phyloP scores from a whole-genome alignment of 768 basidiomycete species.

The Lentinula raphanica region DNA sequence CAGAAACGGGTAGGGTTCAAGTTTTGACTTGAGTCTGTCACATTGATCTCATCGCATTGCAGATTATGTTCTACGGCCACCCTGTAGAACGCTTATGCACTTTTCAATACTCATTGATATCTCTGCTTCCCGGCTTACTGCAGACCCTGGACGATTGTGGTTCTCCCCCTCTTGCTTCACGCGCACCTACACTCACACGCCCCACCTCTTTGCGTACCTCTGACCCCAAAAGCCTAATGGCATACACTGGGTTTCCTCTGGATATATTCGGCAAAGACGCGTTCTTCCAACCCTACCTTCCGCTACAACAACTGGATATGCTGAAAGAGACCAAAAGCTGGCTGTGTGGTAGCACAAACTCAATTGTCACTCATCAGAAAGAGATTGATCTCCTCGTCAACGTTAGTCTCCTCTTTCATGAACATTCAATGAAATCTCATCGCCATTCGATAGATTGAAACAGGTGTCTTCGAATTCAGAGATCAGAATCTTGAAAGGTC shows the following conservation, averaged over 20 bases:
- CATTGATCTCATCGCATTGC: neutral
- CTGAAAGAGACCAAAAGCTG: constrained; percentile 75
- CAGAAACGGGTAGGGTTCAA: constrained; percentile 73
- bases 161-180: constrained; percentile 72
- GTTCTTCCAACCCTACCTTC: constrained; percentile 97
- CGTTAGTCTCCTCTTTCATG: constrained; percentile 35
- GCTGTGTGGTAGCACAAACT: constrained; percentile 94
- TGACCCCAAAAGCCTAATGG: constrained; percentile 85
- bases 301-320: constrained; percentile 91
- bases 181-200: constrained; percentile 49
- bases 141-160: constrained; percentile 90
- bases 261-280: constrained; percentile 93
- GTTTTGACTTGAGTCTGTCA: neutral
- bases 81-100: constrained; percentile 95
- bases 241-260: constrained; percentile 90
- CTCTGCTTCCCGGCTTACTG: constrained; percentile 84
- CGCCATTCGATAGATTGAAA: constrained; percentile 65
- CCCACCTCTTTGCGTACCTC: constrained; percentile 83
- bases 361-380: constrained; percentile 89
- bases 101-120: constrained; percentile 95
- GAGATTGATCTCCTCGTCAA: constrained; percentile 91
- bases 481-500: constrained; percentile 76
- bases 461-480: constrained; percentile 79
- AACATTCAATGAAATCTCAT: neutral
- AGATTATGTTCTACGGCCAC: constrained; percentile 97